phyloP scores from a whole-genome alignment of 1,139 yeast species.

The Blastobotrys apis region DNA sequence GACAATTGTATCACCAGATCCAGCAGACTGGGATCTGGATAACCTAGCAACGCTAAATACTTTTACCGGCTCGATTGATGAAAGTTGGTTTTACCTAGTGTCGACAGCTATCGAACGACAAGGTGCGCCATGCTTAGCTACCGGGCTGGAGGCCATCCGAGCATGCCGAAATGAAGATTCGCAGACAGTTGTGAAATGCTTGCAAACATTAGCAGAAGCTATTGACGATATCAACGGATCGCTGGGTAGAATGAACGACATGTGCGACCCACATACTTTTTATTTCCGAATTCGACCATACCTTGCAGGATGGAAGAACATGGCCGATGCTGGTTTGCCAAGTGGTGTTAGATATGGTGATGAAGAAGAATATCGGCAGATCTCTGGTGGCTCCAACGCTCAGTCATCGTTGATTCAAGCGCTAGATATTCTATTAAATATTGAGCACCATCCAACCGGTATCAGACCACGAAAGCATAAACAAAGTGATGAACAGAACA shows the following conservation, averaged over 20 bases:
- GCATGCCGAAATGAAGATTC: slow-evolving; percentile 47
- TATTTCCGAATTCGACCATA: slow-evolving; percentile 83
- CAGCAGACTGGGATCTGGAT: slow-evolving; percentile 47
- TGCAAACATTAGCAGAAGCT: slow-evolving; percentile 67
- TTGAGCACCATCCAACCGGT: slow-evolving; percentile 78
- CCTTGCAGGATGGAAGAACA: slow-evolving; percentile 91
- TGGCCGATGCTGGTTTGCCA: slow-evolving; percentile 82
- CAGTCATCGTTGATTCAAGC: slow-evolving; percentile 88
- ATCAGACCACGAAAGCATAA: slow-evolving; percentile 33
- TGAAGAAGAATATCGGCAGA: slow-evolving; percentile 52
- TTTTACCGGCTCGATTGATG: slow-evolving; percentile 87
- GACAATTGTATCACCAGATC: slow-evolving; percentile 49
- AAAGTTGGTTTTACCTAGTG: slow-evolving; percentile 88
- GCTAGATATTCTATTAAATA: slow-evolving; percentile 68
- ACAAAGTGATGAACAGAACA: slow-evolving; percentile 11
- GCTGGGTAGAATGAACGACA: slow-evolving; percentile 80
- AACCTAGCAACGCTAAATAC: slow-evolving; percentile 77
- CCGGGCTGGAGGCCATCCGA: slow-evolving; percentile 59
- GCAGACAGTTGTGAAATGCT: slow-evolving; percentile 40
- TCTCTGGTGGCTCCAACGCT: slow-evolving; percentile 91
- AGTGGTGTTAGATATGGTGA: slow-evolving; percentile 75
- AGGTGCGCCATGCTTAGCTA: slow-evolving; percentile 63
- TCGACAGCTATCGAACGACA: slow-evolving; percentile 80
- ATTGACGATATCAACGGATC: slow-evolving; percentile 74
- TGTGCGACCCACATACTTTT: slow-evolving; percentile 92